A percentile compares a stretch with the other conserved stretches of the same genome.
Evolutionary conservation across 169 alveolate genomes (phyloP).

Genomic region (Plasmodium coatneyi): DNA sequence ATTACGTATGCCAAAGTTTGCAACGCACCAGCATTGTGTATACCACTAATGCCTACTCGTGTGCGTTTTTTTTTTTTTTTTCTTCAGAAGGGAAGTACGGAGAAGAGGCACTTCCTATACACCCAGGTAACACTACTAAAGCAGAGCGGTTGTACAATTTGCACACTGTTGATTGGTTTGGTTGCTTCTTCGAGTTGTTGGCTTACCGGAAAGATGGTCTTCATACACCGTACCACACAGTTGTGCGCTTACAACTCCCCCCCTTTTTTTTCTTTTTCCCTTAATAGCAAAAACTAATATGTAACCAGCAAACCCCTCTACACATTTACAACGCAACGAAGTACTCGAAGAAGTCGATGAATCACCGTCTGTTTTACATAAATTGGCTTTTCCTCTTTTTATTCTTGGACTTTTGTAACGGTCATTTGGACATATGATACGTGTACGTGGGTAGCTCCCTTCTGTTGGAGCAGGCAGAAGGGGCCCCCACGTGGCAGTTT

Average conservation of each 20-base stretch:
- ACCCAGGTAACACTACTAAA: neutral
- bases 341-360: conserved; percentile 82
- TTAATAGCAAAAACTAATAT: conserved; percentile 12
- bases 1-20: neutral
- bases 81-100: neutral
- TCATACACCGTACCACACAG: neutral
- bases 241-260: neutral
- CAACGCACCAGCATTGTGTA: neutral
- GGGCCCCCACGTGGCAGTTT: neutral
- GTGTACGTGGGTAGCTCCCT: neutral
- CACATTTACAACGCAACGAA: conserved; percentile 80
- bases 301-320: conserved; percentile 62
- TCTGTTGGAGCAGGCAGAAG: neutral
- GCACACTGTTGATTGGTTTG: neutral
- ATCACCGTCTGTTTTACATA: conserved; percentile 83
- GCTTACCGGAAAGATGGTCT: neutral
- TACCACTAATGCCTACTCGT: neutral
- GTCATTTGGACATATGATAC: conserved; percentile 75
- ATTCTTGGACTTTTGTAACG: conserved; percentile 77
- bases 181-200: neutral
- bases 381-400: conserved; percentile 82
- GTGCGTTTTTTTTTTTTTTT: neutral
- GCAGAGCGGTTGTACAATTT: neutral
- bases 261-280: neutral
- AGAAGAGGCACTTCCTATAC: neutral